Evolutionary conservation across 2,329 filamentous ascomycete species (phyloP).

Genomic region (Paraphaeosphaeria minitans): DNA sequence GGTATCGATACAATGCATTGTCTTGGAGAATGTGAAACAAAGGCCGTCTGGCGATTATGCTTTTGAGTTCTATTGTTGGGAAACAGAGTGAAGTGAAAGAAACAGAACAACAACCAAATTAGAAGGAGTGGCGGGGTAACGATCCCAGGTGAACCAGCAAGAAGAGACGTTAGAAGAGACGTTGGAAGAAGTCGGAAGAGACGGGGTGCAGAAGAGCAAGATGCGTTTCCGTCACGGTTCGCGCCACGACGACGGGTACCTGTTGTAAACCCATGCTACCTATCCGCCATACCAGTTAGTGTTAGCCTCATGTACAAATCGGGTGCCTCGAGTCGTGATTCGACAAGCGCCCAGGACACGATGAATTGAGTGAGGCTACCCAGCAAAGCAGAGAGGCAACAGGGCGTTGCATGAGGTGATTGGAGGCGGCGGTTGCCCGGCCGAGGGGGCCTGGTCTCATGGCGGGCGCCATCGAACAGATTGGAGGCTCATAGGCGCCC

Average conservation of each 20-base stretch:
- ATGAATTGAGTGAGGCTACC: conserved; percentile 28
- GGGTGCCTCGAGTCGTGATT: conserved; percentile 28
- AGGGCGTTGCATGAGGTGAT: conserved; percentile 34
- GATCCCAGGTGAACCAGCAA: conserved; percentile 19
- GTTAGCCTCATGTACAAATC: conserved; percentile 29
- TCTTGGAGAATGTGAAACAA: conserved; percentile 40
- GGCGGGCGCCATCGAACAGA: conserved; percentile 40
- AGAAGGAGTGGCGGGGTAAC: conserved; percentile 8
- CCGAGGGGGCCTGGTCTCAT: conserved; percentile 28
- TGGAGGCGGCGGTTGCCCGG: conserved; percentile 33
- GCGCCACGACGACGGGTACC: conserved; percentile 29
- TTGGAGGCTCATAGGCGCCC: conserved; percentile 43
- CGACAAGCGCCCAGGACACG: conserved; percentile 31
- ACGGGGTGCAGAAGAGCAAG: conserved; percentile 18
- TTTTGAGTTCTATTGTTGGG: conserved; percentile 31
- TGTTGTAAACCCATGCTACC: conserved; percentile 27
- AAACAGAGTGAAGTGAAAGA: conserved; percentile 20
- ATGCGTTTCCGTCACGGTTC: conserved; percentile 26
- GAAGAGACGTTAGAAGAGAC: conserved; percentile 14
- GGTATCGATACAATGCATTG: conserved; percentile 30
- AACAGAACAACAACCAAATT: conserved; percentile 22
- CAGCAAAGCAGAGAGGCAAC: conserved; percentile 32
- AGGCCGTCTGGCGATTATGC: conserved; percentile 32
- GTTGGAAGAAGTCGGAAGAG: too few species aligned
- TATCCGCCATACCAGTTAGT: conserved; percentile 34